phyloP scores from a whole-genome alignment of 2,329 filamentous ascomycete species.

The Pseudogymnoascus sp. region DNA sequence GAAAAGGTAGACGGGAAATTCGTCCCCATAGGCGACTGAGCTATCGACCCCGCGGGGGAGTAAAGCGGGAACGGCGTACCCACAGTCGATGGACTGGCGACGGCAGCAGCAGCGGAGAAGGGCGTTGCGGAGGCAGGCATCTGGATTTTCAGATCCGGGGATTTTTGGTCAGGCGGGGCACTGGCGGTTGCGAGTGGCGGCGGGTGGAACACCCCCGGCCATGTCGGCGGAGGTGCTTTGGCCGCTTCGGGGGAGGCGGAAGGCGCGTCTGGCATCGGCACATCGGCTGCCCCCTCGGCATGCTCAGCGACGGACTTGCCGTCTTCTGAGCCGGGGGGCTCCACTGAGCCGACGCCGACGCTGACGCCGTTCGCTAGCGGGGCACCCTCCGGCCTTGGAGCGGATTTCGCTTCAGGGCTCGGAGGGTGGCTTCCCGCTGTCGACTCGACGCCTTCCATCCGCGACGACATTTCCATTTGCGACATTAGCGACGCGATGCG shows the following conservation, averaged over 20 bases:
- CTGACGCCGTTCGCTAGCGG: neutral
- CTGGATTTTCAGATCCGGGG: slow-evolving; percentile 37
- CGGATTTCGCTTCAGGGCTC: slow-evolving; percentile 15
- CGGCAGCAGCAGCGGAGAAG: slow-evolving; percentile 35
- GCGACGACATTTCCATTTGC: slow-evolving; percentile 12
- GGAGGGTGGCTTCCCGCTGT: slow-evolving; percentile 11
- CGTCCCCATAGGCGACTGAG: slow-evolving; percentile 44
- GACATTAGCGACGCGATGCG: neutral
- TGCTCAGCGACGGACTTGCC: slow-evolving; percentile 1
- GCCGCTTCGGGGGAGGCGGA: slow-evolving; percentile 17
- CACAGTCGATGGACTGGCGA: slow-evolving; percentile 21
- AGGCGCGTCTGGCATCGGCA: slow-evolving; percentile 23
- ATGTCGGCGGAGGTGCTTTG: slow-evolving; percentile 27
- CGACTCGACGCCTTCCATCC: slow-evolving; percentile 7
- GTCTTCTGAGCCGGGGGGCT: neutral
- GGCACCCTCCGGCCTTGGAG: slow-evolving; percentile 5
- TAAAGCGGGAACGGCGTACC: slow-evolving; percentile 24
- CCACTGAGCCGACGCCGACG: neutral
- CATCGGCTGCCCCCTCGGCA: slow-evolving; percentile 17
- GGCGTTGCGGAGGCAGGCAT: slow-evolving; percentile 45
- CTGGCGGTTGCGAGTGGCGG: neutral
- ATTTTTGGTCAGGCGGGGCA: slow-evolving; percentile 13
- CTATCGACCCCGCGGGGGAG: slow-evolving; percentile 37
- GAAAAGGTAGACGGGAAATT: slow-evolving; percentile 37
- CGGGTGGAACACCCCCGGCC: slow-evolving; percentile 17